phyloP scores from a whole-genome alignment of 2,329 filamentous ascomycete species.

The Cercospora zeina region DNA sequence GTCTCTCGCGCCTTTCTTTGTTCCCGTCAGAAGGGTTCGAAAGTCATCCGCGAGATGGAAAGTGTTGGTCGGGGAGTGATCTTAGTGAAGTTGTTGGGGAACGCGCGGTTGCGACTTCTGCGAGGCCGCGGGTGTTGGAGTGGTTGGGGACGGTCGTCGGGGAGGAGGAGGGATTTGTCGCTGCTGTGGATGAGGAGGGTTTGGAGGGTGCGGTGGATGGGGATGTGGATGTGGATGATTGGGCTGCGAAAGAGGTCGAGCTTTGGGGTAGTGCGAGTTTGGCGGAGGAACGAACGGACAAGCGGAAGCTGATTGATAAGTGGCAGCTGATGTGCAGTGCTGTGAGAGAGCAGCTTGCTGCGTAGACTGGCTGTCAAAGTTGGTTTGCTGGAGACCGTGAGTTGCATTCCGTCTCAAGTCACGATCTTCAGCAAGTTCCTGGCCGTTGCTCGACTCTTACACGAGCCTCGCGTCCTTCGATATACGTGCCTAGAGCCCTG shows the following conservation, averaged over 20 bases:
- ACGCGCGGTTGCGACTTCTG: background rate
- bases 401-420: background rate
- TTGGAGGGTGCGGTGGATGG: background rate
- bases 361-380: background rate
- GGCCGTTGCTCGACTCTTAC: conserved; percentile 58
- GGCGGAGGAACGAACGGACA: background rate
- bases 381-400: background rate
- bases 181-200: too few relatives aligned
- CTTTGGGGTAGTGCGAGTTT: conserved; percentile 7
- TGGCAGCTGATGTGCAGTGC: conserved; percentile 2
- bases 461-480: conserved; percentile 70
- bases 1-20: too few relatives aligned
- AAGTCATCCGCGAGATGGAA: background rate
- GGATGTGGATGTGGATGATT: background rate
- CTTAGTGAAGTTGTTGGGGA: background rate
- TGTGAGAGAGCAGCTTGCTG: background rate
- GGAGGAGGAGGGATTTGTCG: background rate
- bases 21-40: too few relatives aligned
- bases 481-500: conserved; percentile 76
- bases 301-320: background rate
- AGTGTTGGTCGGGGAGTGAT: background rate
- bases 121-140: background rate
- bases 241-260: background rate
- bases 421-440: background rate
- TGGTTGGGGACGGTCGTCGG: background rate